Evolutionary conservation across 2,329 filamentous ascomycete species (phyloP), one percentile per base, ranked within the genome.

Genomic region (Monilinia polystroma): DNA sequence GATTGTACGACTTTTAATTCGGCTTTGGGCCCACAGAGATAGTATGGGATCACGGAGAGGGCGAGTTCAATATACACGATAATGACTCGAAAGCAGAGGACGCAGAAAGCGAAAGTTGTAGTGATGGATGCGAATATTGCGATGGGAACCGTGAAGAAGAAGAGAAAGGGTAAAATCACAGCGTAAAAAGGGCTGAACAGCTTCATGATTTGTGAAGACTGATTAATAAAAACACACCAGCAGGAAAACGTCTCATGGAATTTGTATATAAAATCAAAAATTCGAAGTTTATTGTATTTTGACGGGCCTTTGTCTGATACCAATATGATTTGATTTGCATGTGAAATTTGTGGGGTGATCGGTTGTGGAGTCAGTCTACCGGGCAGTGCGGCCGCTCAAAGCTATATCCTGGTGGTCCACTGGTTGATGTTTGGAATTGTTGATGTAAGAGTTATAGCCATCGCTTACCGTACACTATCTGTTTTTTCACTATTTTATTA

Each of bases 41-140:
- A 84, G 63, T 84, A 83, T 7, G 84, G 82, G 2, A 89, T 74
- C 4, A 89, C 79, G 10, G 84, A 85, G 26, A 86, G 76, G 54
- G 81, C 83, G 63, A 90, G 80, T 73, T 90, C 87, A 68, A 89
- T 77, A 73, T 90, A 90, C 66, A 90, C 83, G 63, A 89, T 74
- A 56, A 84, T 78, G 32, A 88, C 83, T 32, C 87, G 83, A 69
- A 88, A 77, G 73, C 85, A 81, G 59, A 91, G 82, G 47, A 89
- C 80, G 49, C 83, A 80, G 70, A 88, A 84, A 51, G 88, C 86
- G 58, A 90, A 71, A 5, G 81, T 82, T 65, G 87, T 87, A 43
- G 88, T 90, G 70, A 90, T 78, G 69, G 82, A 83, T 63, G 88
- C 88, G 65, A 87, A 83, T 60, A 90, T 74, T 71, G 85, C 82